A percentile compares a stretch with the other conserved stretches of the same genome.
phyloP scores from a whole-genome alignment of 495 filamentous ascomycete genomes.

The Pseudoneurospora amorphoporcata region DNA sequence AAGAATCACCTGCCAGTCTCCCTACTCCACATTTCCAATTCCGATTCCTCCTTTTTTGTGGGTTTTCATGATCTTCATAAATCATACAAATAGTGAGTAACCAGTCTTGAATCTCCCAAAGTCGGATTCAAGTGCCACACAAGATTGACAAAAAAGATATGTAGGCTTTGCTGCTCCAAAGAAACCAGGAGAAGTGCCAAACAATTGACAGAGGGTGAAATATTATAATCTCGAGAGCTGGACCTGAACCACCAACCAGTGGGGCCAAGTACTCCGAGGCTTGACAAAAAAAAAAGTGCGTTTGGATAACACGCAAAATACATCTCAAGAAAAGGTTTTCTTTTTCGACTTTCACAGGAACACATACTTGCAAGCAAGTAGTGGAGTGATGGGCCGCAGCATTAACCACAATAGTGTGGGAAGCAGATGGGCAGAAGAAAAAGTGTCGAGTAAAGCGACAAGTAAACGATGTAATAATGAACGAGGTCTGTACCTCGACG shows the following conservation, averaged over 20 bases:
- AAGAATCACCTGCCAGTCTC: not conserved
- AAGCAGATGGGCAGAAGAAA: not conserved
- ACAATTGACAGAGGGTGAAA: not conserved
- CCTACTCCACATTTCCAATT: not conserved
- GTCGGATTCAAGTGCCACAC: not conserved
- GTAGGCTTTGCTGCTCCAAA: not conserved
- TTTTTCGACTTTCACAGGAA: not conserved
- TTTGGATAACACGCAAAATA: not conserved
- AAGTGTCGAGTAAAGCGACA: not conserved
- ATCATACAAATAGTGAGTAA: not conserved
- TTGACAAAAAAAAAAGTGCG: not conserved
- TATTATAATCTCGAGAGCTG: slow-evolving; percentile 3
- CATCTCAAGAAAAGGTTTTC: not conserved
- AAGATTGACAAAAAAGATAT: not conserved
- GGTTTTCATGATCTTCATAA: not conserved
- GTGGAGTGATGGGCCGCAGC: slow-evolving; percentile 3
- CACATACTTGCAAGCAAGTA: not conserved
- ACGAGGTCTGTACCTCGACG: not conserved
- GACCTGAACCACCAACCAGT: not conserved
- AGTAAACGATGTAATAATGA: not conserved
- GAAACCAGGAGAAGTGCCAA: not conserved
- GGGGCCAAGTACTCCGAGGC: not conserved
- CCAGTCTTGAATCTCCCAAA: not conserved
- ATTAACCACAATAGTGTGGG: slow-evolving; percentile 1
- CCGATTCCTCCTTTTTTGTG: not conserved